Conservation (phyloP, 139 green algal species). For the Micractinium conductrix region DNA sequence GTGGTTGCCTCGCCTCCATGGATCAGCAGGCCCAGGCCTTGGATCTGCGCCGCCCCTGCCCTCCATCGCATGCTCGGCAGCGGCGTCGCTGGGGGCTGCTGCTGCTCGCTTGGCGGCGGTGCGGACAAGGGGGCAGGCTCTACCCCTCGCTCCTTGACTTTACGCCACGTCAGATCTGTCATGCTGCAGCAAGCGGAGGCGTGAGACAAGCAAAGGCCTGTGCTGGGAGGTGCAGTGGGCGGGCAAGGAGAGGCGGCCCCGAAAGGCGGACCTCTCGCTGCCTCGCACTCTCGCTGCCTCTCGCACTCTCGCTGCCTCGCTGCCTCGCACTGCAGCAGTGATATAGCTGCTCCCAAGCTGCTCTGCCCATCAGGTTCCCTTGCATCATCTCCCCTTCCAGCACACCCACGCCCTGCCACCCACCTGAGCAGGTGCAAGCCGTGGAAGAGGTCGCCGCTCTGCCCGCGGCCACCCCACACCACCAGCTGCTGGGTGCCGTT, state of each 20-base stretch:
- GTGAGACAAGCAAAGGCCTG: too few relatives aligned
- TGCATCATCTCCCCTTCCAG: too few relatives aligned
- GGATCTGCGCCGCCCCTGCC: neutral
- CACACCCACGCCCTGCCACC: neutral
- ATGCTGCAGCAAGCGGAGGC: neutral
- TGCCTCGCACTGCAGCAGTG: too few relatives aligned
- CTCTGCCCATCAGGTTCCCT: too few relatives aligned
- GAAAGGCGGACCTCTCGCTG: too few relatives aligned
- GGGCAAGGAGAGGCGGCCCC: too few relatives aligned
- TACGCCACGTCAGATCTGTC: neutral
- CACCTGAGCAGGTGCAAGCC: neutral
- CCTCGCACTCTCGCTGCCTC: too few relatives aligned
- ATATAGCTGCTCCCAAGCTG: too few relatives aligned
- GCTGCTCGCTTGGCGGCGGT: neutral
- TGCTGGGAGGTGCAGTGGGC: too few relatives aligned
- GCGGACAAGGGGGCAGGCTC: too few relatives aligned
- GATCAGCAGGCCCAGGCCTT: constrained; percentile 18
- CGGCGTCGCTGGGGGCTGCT: neutral
- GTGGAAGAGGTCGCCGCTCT: neutral
- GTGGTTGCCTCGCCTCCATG: constrained; percentile 19
- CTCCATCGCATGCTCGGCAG: constrained; percentile 30
- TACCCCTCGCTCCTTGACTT: neutral
- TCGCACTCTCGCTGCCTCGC: too few relatives aligned
- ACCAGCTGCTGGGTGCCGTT: neutral
- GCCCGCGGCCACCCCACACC: neutral